Conservation (phyloP, 805 yeast genomes). For the Yamadazyma paraphyllophila region DNA sequence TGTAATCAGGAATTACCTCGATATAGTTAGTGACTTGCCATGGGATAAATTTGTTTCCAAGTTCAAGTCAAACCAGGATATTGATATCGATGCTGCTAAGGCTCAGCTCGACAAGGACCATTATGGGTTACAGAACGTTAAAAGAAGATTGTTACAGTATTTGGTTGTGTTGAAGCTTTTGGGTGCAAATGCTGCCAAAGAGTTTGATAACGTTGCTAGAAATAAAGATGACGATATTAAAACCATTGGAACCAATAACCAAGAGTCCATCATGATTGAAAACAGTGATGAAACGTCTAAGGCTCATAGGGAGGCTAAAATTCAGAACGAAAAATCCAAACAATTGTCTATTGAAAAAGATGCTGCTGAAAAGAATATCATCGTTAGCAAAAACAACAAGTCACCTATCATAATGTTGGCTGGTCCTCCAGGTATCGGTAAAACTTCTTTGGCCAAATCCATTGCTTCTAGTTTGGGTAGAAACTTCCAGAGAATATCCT, state of each 20-base stretch:
- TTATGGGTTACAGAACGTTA: conserved; percentile 44
- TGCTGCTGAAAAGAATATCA: conserved; percentile 6
- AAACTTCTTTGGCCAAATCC: conserved; percentile 81
- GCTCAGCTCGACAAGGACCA: conserved; percentile 41
- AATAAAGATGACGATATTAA: conserved; percentile 9
- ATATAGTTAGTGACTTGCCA: conserved; percentile 63
- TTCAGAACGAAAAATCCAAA: conserved; percentile 17
- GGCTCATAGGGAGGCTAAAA: conserved; percentile 24
- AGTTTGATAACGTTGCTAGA: conserved; percentile 8
- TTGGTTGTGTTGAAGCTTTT: conserved; percentile 70
- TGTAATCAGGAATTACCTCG: conserved; percentile 61
- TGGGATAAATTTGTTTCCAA: conserved; percentile 44
- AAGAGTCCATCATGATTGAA: conserved; percentile 26
- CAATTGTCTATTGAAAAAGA: conserved; percentile 13
- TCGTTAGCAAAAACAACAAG: conserved; percentile 34
- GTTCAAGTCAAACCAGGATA: conserved; percentile 38
- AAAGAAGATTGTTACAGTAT: conserved; percentile 73
- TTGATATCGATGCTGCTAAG: conserved; percentile 47
- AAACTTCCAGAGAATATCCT: conserved; percentile 72
- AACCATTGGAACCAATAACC: conserved; percentile 12
- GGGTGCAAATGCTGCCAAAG: conserved; percentile 37
- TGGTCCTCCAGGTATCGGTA: conserved; percentile 95
- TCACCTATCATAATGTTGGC: conserved; percentile 80
- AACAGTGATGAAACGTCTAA: conserved; percentile 33
- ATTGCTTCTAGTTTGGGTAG: conserved; percentile 73